These are phyloP conservation scores for Camillea tinctor DNA, from an alignment of 2,329 filamentous ascomycete genomes.

Conservation along the genomic window DNA sequence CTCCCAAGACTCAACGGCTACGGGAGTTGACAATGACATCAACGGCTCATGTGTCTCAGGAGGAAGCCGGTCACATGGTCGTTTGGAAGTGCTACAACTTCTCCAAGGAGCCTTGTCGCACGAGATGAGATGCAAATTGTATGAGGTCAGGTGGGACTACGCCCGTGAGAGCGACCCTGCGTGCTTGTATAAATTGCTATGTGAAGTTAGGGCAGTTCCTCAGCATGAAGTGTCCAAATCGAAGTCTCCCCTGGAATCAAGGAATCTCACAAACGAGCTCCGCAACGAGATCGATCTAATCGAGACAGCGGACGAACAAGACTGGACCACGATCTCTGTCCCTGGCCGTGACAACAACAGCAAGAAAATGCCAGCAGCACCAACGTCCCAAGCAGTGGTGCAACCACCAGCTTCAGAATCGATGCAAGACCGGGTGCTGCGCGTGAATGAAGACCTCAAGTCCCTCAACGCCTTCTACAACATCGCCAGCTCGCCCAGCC, in stretches of 20 bases:
- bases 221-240: neutral
- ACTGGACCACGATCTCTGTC: neutral
- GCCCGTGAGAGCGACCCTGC: conserved; percentile 13
- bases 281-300: neutral
- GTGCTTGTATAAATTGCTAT: conserved; percentile 13
- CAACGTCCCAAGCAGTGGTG: neutral
- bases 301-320: neutral
- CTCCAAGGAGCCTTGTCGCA: conserved; percentile 13
- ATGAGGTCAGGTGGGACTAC: conserved; percentile 7
- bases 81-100: conserved; percentile 11
- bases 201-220: neutral
- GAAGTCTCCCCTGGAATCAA: neutral
- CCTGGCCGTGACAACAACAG: neutral
- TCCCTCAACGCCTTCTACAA: conserved; percentile 51
- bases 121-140: conserved; percentile 12
- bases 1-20: conserved; percentile 7
- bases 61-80: neutral
- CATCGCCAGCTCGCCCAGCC: conserved; percentile 42
- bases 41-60: too few relatives aligned
- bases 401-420: conserved; percentile 11
- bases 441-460: conserved; percentile 43
- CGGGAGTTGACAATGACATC: conserved; percentile 13
- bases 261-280: neutral
- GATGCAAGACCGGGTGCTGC: conserved; percentile 40
- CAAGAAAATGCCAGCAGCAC: conserved; percentile 14